Conservation (phyloP, 139 green algal species). For the Deuterostichococcus epilithicus region DNA sequence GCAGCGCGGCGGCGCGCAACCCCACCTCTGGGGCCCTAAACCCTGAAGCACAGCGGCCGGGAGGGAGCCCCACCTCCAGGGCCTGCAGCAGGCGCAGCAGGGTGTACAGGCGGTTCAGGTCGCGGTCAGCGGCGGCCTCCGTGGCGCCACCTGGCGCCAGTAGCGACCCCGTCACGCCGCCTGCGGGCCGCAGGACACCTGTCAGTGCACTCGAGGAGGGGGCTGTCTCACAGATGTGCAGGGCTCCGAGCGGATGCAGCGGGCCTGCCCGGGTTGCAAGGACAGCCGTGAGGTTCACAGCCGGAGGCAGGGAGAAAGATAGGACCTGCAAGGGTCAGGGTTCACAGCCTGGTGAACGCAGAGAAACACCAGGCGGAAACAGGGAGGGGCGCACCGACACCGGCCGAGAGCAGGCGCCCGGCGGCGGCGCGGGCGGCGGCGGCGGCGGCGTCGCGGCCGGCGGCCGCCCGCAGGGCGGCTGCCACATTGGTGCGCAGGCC, state of each 20-base stretch:
- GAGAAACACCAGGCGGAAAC: no score
- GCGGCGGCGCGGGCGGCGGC: neutral
- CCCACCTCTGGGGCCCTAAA: no score
- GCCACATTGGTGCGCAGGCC: neutral
- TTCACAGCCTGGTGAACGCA: no score
- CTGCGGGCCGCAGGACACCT: neutral
- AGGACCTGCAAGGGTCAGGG: no score
- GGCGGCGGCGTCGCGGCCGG: neutral
- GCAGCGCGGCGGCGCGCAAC: no score
- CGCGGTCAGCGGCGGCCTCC: neutral
- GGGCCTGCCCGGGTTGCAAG: no score
- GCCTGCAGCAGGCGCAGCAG: neutral
- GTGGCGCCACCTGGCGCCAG: neutral
- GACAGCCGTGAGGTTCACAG: no score
- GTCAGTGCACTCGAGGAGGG: no score
- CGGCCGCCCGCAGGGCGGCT: neutral
- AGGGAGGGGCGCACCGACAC: neutral
- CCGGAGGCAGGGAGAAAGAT: no score
- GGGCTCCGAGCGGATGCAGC: no score
- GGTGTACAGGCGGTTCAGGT: slow-evolving; percentile 1
- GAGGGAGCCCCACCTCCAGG: neutral
- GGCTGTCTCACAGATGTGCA: no score
- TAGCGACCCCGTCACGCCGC: neutral
- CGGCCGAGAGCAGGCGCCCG: neutral
- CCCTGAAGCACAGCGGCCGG: no score